A percentile compares a stretch with the other conserved stretches of the same genome.
These are phyloP conservation scores for Fusarium citri DNA, from an alignment of 2,329 filamentous ascomycete species.

Conservation along the genomic window DNA sequence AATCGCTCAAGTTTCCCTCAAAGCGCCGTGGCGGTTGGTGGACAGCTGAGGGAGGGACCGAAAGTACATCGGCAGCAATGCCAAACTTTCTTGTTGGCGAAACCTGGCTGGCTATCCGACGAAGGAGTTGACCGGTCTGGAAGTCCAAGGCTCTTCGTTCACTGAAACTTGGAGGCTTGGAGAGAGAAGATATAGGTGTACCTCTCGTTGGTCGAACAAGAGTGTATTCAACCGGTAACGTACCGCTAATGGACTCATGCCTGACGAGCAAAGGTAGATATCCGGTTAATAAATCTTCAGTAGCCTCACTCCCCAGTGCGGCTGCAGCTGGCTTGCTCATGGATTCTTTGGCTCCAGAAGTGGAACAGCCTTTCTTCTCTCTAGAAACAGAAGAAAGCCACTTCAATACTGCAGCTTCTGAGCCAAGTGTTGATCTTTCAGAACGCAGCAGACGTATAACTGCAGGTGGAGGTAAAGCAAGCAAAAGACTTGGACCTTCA, in stretches of 20 bases:
- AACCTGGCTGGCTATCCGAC: constrained; percentile 56
- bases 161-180: constrained; percentile 47
- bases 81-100: constrained; percentile 64
- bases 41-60: constrained; percentile 35
- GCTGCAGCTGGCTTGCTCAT: constrained; percentile 2
- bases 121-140: constrained; percentile 60
- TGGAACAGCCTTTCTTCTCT: constrained; percentile 22
- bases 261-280: constrained; percentile 57
- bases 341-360: constrained; percentile 7
- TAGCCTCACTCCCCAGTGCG: background rate
- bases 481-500: constrained; percentile 55
- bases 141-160: constrained; percentile 57
- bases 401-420: constrained; percentile 58
- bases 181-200: constrained; percentile 52
- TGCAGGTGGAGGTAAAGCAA: constrained; percentile 58
- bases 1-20: constrained; percentile 41
- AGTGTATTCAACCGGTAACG: constrained; percentile 55
- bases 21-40: constrained; percentile 31
- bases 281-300: constrained; percentile 39
- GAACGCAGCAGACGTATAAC: constrained; percentile 59
- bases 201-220: constrained; percentile 56
- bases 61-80: constrained; percentile 43
- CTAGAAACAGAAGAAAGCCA: constrained; percentile 55
- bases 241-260: constrained; percentile 49
- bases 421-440: constrained; percentile 58